phyloP scores from a whole-genome alignment of 768 basidiomycete genomes.

The Royoungia palumana region DNA sequence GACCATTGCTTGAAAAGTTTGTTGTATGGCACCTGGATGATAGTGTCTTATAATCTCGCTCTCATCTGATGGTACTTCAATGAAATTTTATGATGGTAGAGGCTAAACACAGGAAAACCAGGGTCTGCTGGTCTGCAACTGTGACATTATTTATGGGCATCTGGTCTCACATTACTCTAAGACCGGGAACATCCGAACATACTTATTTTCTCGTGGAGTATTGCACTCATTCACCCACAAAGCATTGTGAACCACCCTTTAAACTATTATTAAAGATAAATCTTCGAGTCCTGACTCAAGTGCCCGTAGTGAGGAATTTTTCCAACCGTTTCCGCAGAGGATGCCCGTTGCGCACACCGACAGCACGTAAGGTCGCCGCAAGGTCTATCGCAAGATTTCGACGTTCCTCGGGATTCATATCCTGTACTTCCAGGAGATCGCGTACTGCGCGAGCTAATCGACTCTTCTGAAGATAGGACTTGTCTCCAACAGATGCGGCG shows the following conservation, averaged over 20 bases:
- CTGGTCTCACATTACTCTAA: too few relatives aligned
- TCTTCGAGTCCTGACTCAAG: not conserved
- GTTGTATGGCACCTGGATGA: too few relatives aligned
- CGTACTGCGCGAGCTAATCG: conserved; percentile 67
- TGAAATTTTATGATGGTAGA: too few relatives aligned
- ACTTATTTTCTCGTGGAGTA: not conserved
- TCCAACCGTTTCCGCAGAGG: conserved; percentile 67
- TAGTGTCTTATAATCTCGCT: too few relatives aligned
- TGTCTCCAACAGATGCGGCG: conserved; percentile 40
- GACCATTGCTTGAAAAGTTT: too few relatives aligned
- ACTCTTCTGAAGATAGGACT: conserved; percentile 51
- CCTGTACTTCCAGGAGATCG: conserved; percentile 55
- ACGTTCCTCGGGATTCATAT: conserved; percentile 45
- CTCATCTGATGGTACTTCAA: too few relatives aligned
- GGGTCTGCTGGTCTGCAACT: too few relatives aligned
- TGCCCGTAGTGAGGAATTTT: conserved; percentile 41
- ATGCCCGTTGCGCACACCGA: conserved; percentile 62
- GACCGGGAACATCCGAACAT: too few relatives aligned
- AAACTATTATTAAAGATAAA: not conserved
- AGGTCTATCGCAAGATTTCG: conserved; percentile 47
- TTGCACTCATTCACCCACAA: not conserved
- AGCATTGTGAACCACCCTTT: conserved; percentile 4
- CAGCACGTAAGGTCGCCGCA: conserved; percentile 45
- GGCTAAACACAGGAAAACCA: too few relatives aligned
- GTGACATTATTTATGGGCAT: too few relatives aligned